Evolutionary conservation across 2,329 filamentous ascomycete genomes (phyloP), one percentile per base, ranked within the genome.

Genomic region (Colletotrichum sp.): DNA sequence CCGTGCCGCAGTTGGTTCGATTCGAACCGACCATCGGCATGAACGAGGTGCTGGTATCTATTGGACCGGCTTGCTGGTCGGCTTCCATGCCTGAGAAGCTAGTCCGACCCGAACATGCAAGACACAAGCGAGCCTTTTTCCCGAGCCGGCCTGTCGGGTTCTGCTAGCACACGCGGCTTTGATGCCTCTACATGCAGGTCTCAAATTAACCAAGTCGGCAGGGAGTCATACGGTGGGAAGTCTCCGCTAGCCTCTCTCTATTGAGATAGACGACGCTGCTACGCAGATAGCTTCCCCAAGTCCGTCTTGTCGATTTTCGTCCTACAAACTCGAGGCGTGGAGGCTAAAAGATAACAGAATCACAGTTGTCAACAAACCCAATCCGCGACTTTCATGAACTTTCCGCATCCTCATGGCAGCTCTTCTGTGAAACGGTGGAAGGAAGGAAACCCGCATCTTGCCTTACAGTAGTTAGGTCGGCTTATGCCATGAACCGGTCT

Each of bases 351-450:
- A 48, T 48, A 1, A 10, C 10, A 48, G 43, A n/a, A 0, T 21
- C 43, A 18, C 43, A 13, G 9, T 21, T n/a, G 0, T 48, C 5
- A 48, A 52, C 0, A 0, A 52, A 52, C n/a, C 43, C 12, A 0
- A 52, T 52, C 12, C 6, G n/a, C 6, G 6, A 13, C 0, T 0
- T 0, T 52, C 10, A 0, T 52, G 43, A 52, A 52, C n/a, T 24
- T 21, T 52, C n/a, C 43, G 43, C 12, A 21, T 52, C 0, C n/a
- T 24, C 43, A 24, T 52, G 43, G 12, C 10, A 3, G n/a, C 43
- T 21, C 12, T 52, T 52, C 43, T 0, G n/a, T 52, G 1, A 1
- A 7, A 52, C 13, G 12, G 6, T 21, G 43, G n/a, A 52, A 52
- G 9, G 43, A 21, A 52, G 43, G 10, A 24, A 21, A 21, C 10